Evolutionary conservation across 345 rosid species (phyloP).

Genomic region (Psidium guajava): DNA sequence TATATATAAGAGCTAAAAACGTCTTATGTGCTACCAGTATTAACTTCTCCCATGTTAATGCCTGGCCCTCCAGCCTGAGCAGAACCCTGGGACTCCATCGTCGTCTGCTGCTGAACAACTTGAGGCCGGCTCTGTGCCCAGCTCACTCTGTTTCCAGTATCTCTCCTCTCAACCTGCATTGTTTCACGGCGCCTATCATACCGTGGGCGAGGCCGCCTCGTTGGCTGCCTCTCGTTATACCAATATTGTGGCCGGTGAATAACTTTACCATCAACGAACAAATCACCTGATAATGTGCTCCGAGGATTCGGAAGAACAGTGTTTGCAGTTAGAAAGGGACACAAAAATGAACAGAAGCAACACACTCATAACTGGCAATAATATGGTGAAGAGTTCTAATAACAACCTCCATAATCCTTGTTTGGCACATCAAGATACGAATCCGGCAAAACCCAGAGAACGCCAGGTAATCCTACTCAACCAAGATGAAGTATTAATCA

Average conservation of each 20-base stretch:
- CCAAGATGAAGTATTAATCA: conserved; percentile 1
- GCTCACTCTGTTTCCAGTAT: conserved; percentile 19
- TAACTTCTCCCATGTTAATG: neutral
- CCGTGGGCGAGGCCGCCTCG: conserved; percentile 54
- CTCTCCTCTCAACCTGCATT: conserved; percentile 67
- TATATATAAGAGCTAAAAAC: neutral
- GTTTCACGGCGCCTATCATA: conserved; percentile 68
- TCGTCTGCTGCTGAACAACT: conserved; percentile 12
- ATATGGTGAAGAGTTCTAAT: neutral
- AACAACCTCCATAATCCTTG: conserved; percentile 94
- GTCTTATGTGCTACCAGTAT: neutral
- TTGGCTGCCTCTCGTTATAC: conserved; percentile 42
- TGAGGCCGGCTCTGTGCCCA: conserved; percentile 15
- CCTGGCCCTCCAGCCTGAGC: conserved; percentile 2
- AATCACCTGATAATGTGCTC: conserved; percentile 46
- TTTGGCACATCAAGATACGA: conserved; percentile 93
- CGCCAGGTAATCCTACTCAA: conserved; percentile 63
- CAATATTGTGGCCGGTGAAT: conserved; percentile 77
- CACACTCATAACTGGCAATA: neutral
- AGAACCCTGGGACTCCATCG: conserved; percentile 2
- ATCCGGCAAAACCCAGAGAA: conserved; percentile 95
- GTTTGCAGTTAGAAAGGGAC: neutral
- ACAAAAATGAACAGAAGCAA: neutral
- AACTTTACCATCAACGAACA: conserved; percentile 78
- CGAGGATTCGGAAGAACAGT: neutral